Evolutionary conservation across 257 asterid species (phyloP), one percentile per base, ranked within the genome.

Genomic region (Solanum lignicaule): DNA sequence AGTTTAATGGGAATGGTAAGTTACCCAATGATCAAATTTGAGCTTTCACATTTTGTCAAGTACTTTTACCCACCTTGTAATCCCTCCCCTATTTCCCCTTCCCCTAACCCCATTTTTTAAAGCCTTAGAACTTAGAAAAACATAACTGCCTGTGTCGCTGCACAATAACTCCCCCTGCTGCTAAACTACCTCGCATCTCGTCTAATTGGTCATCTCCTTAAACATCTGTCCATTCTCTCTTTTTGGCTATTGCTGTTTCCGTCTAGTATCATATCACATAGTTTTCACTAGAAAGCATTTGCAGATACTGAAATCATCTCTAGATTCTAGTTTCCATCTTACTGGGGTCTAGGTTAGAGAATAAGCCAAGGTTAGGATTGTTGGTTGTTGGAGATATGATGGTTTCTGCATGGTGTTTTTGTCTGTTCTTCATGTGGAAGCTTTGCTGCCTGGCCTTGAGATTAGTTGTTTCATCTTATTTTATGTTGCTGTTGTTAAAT

Each of bases 1-100:
- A 93, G 89, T 90, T 33, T 84, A 89, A 94, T 89, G 96, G 94
- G 92, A 90, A 68, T 87, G 92, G 84, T 90, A 86, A 79, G 92
- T 87, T 89, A 79, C 25, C 78, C 85, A 31, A 48, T 48, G 55
- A 29, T 13, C 69, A 81, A 46, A 48, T 81, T 81, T 46, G 85
- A 76, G 39, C 85, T 48, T 81, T 81, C 68, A 48, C 29, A 46
- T 46, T 81, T 81, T 48, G 62, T 48, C 3, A 5, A 48, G 43
- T 81, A 81, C 41, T 55, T 6, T 55, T 55, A 9, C n/a, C 65
- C n/a, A 55, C 65, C 65, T 55, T 55, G 65, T 18, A 55, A 55
- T 18, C 65, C 65, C 65, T 55, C 65, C 65, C n/a, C 62, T 55
- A 18, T 55, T 55, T 55, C n/a, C n/a, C 10, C 62, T 55, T 55